Evolutionary conservation across 2,329 filamentous ascomycete species (phyloP).

Genomic region (Colletotrichum salicis): DNA sequence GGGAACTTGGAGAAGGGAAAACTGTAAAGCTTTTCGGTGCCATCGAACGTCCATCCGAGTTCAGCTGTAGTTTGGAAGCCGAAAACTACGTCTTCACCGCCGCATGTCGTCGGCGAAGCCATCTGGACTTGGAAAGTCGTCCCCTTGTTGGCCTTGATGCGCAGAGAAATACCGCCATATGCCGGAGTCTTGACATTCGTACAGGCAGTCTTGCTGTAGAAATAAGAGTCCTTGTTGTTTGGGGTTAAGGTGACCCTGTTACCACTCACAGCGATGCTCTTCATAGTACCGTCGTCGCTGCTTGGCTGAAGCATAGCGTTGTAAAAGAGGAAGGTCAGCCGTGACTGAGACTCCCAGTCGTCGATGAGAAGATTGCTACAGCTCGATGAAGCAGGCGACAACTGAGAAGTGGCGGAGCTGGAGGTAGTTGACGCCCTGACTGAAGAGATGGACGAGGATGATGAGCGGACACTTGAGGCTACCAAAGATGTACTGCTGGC

Average conservation of each 20-base stretch:
- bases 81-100: conserved; percentile 48
- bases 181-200: conserved; percentile 54
- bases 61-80: conserved; percentile 54
- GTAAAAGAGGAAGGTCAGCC: conserved; percentile 70
- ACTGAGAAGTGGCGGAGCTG: conserved; percentile 1
- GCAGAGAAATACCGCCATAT: conserved; percentile 67
- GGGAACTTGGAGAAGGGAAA: conserved; percentile 65
- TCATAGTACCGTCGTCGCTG: conserved; percentile 68
- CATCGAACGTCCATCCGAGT: conserved; percentile 71
- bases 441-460: neutral
- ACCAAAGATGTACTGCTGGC: neutral
- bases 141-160: conserved; percentile 63
- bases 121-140: conserved; percentile 63
- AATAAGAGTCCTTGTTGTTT: conserved; percentile 61
- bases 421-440: neutral
- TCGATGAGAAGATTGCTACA: conserved; percentile 63
- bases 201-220: conserved; percentile 68
- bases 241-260: conserved; percentile 64
- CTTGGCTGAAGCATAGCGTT: conserved; percentile 66
- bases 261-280: conserved; percentile 62
- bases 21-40: conserved; percentile 66
- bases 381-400: conserved; percentile 30
- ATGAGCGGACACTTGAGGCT: neutral
- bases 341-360: conserved; percentile 71
- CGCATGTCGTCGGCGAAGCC: conserved; percentile 59